These are phyloP conservation scores for Penicillium psychrofluorescens DNA, from an alignment of 495 filamentous ascomycete genomes.

Conservation along the genomic window DNA sequence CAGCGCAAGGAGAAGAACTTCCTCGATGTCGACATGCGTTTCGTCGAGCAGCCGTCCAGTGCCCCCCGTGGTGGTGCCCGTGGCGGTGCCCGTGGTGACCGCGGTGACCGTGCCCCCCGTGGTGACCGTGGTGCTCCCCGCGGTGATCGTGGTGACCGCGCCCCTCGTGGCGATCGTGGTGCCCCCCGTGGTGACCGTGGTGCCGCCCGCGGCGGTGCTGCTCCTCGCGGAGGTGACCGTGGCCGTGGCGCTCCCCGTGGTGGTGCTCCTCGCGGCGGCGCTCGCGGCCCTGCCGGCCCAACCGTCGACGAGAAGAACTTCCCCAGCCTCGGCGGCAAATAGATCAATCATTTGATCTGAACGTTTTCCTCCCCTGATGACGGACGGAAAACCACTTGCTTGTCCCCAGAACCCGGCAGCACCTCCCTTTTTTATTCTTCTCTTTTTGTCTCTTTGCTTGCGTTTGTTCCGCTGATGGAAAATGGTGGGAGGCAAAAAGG, in stretches of 20 bases:
- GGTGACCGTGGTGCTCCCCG: constrained; percentile 20
- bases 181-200: constrained; percentile 30
- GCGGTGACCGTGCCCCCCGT: constrained; percentile 36
- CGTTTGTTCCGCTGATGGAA: too few species aligned
- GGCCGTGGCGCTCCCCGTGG: constrained; percentile 32
- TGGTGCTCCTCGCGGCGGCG: constrained; percentile 25
- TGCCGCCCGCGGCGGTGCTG: constrained; percentile 14
- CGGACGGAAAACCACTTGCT: too few species aligned
- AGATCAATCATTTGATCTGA: constrained; percentile 1
- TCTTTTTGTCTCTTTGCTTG: too few species aligned
- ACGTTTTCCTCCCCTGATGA: too few species aligned
- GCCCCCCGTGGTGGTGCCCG: constrained; percentile 38
- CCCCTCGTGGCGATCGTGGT: constrained; percentile 24
- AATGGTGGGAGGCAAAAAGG: too few species aligned
- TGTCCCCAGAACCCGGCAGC: too few species aligned
- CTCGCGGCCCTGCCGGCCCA: constrained; percentile 26
- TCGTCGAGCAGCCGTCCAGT: constrained; percentile 53
- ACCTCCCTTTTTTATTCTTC: too few species aligned
- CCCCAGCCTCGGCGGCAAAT: constrained; percentile 41
- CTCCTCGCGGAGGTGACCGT: constrained; percentile 24
- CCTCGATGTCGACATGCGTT: constrained; percentile 79
- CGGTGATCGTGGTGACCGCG: constrained; percentile 23
- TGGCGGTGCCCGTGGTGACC: constrained; percentile 46
- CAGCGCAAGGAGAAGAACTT: constrained; percentile 88
- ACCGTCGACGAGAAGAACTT: constrained; percentile 47